Conservation (phyloP, 352 stramenopile genomes). For the Globisporangium polare region DNA sequence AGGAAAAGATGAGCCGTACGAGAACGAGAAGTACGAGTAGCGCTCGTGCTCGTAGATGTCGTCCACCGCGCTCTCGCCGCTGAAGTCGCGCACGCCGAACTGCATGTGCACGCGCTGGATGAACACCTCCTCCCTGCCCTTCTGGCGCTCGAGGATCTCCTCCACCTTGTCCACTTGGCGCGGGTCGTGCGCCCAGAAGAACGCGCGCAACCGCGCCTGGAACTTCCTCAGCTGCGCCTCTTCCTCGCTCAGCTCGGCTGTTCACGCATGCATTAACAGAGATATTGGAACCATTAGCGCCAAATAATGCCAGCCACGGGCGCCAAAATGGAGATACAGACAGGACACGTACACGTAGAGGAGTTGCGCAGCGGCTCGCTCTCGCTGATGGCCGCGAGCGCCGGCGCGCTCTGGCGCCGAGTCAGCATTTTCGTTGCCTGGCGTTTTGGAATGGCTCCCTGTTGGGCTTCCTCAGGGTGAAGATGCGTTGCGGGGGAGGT, state of each 20-base stretch:
- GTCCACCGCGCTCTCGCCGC: conserved; percentile 59
- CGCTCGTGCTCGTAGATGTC: conserved; percentile 78
- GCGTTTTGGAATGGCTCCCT: not conserved
- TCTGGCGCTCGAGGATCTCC: conserved; percentile 40
- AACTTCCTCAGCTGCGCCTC: conserved; percentile 19
- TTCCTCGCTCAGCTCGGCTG: conserved; percentile 9
- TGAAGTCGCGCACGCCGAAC: conserved; percentile 67
- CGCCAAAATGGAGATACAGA: not conserved
- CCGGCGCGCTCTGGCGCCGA: conserved; percentile 17
- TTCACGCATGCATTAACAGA: not conserved
- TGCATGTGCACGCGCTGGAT: conserved; percentile 59
- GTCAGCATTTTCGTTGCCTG: not conserved
- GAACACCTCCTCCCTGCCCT: conserved; percentile 51
- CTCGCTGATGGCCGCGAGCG: conserved; percentile 13
- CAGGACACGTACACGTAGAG: conserved; percentile 6
- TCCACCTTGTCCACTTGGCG: conserved; percentile 61
- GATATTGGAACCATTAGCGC: not conserved
- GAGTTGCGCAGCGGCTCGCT: conserved; percentile 1
- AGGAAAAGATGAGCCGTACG: conserved; percentile 63
- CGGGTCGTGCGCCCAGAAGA: conserved; percentile 76
- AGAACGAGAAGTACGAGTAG: conserved; percentile 80
- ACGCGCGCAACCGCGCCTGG: conserved; percentile 42
- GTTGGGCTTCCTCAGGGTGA: not conserved
- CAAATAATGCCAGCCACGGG: not conserved
- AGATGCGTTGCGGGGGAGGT: not conserved